These are phyloP conservation scores for Ulota crispa DNA, from an alignment of 225 moss, liverwort and hornwort species.

Conservation along the genomic window DNA sequence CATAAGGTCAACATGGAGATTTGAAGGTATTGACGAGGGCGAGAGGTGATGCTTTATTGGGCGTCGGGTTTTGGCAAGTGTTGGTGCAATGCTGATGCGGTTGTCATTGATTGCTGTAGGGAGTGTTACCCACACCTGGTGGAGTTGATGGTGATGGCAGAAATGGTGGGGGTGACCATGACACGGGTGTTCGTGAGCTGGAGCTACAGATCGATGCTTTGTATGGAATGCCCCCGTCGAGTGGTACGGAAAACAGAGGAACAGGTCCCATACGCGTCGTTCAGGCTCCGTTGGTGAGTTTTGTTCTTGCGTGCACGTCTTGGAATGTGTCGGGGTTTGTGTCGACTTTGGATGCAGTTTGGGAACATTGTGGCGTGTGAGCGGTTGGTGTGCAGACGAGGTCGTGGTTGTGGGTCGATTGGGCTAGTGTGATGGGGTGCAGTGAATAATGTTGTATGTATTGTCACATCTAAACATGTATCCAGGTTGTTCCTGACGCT, in stretches of 20 bases:
- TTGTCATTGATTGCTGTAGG: constrained; percentile 44
- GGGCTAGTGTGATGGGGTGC: too few species aligned
- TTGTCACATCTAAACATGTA: constrained; percentile 59
- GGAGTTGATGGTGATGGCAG: constrained; percentile 54
- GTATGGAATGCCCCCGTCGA: constrained; percentile 71
- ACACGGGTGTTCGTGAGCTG: constrained; percentile 65
- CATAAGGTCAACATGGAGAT: too few species aligned
- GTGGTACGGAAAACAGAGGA: constrained; percentile 41
- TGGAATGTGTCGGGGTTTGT: too few species aligned
- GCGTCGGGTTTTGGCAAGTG: too few species aligned
- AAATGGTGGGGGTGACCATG: constrained; percentile 45
- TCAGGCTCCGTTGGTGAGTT: constrained; percentile 76
- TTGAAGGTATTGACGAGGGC: too few species aligned
- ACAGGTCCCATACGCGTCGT: constrained; percentile 61
- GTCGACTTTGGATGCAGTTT: too few species aligned
- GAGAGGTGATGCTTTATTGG: too few species aligned
- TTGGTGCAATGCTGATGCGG: too few species aligned
- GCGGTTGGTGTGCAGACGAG: too few species aligned
- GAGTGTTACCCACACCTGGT: constrained; percentile 56
- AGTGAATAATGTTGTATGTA: constrained; percentile 42
- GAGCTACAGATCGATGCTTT: constrained; percentile 94
- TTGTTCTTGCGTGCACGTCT: too few species aligned
- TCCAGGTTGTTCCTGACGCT: constrained; percentile 99
- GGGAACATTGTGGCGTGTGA: too few species aligned
- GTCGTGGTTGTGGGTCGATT: too few species aligned